phyloP scores from a whole-genome alignment of 2,329 filamentous ascomycete species.

The Sarocladium brachiariae region DNA sequence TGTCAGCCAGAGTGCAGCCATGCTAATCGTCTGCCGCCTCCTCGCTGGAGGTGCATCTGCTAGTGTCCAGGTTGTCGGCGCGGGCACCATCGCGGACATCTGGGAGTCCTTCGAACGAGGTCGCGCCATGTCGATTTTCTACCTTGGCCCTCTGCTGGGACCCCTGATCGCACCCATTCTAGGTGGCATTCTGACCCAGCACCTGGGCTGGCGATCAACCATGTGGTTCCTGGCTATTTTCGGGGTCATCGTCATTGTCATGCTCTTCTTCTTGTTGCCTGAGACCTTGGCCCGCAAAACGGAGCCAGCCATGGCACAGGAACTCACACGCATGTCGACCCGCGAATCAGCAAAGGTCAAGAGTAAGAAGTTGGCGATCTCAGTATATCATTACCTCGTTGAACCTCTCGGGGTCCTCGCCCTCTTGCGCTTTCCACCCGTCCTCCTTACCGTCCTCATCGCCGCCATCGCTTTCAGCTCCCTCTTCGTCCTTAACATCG shows the following conservation, averaged over 20 bases:
- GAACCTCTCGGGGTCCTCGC: conserved; percentile 66
- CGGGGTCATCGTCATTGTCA: conserved; percentile 49
- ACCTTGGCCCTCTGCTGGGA: conserved; percentile 69
- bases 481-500: conserved; percentile 73
- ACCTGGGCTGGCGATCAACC: conserved; percentile 66
- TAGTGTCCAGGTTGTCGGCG: conserved; percentile 75
- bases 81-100: conserved; percentile 75
- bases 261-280: conserved; percentile 55
- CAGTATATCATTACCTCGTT: conserved; percentile 56
- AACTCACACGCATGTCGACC: conserved; percentile 47
- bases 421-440: conserved; percentile 68
- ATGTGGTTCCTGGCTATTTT: conserved; percentile 73
- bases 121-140: conserved; percentile 75
- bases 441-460: conserved; percentile 66
- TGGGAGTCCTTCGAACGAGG: conserved; percentile 70
- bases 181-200: conserved; percentile 63
- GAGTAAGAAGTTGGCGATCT: conserved; percentile 40
- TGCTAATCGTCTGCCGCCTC: conserved; percentile 72
- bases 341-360: conserved; percentile 52
- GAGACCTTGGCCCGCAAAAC: conserved; percentile 49
- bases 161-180: conserved; percentile 71
- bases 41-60: conserved; percentile 70
- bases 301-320: conserved; percentile 10
- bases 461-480: conserved; percentile 68
- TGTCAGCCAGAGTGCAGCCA: conserved; percentile 60